Conservation (phyloP, 306 rosid genomes). For the Castanea mollissima region DNA sequence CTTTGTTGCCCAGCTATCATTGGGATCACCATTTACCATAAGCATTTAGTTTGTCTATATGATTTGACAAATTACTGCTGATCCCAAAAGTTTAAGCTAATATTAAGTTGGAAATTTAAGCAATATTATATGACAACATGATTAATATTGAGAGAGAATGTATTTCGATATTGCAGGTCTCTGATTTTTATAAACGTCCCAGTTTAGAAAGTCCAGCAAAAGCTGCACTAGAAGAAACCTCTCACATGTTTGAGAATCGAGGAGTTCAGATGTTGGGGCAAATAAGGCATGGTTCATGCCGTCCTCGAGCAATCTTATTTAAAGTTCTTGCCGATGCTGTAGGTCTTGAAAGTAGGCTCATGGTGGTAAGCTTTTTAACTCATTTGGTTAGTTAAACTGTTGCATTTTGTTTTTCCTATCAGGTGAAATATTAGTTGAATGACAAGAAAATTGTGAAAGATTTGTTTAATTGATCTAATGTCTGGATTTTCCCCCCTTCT, state of each 20-base stretch:
- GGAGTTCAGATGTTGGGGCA: conserved; percentile 93
- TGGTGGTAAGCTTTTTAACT: conserved; percentile 72
- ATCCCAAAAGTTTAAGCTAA: not conserved
- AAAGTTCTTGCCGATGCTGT: conserved; percentile 93
- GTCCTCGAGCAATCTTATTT: conserved; percentile 89
- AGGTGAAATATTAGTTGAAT: not conserved
- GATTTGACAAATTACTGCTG: not conserved
- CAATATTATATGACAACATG: not conserved
- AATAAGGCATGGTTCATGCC: conserved; percentile 91
- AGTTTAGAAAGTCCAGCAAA: conserved; percentile 91
- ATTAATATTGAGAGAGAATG: not conserved
- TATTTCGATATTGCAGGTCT: conserved; percentile 53
- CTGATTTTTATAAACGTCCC: conserved; percentile 85
- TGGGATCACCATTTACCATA: not conserved
- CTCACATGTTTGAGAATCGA: conserved; percentile 79
- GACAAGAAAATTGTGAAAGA: conserved; percentile 4
- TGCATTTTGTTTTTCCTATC: not conserved
- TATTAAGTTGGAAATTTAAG: not conserved
- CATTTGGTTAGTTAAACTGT: conserved; percentile 20
- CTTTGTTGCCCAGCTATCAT: not conserved
- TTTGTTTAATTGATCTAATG: conserved; percentile 18
- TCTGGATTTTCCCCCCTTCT: not conserved
- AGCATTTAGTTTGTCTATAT: not conserved
- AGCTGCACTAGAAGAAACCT: conserved; percentile 71
- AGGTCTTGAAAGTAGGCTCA: conserved; percentile 90